Evolutionary conservation across 768 basidiomycete genomes (phyloP), one percentile per base, ranked within the genome.

Genomic region (Cantharellus anzutake): DNA sequence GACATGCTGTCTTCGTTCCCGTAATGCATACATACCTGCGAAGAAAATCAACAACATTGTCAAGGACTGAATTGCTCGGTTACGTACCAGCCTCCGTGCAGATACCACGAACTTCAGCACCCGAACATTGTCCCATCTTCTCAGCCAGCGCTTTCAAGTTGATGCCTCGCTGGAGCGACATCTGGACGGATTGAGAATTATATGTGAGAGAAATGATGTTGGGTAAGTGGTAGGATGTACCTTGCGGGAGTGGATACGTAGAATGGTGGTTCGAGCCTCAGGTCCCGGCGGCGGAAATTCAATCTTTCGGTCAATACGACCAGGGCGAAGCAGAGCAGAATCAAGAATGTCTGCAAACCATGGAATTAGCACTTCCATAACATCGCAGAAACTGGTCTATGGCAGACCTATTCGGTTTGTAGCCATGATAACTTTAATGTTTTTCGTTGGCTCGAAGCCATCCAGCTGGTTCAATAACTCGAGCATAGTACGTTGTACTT

Each of bases 81-180:
- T 3, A 71, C 81, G 61, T 60, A 82, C 88, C 88, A n/a, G 91
- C 92, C 74, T 94, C 91, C 0, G 93, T 94, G 69, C 91, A 94
- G 65, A 96, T 96, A 72, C 92, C 94, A 14, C 94, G 79, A 14
- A 97, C 94, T 70, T 99, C 94, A 1, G 94, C 94, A 64, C 94
- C 94, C 1, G 90, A 94, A 69, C 94, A 97, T 68, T 96, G 90
- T 0, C 94, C 94, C 94, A 98, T 99, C 78, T 99, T 98, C 70
- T 98, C 94, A 0, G 94, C 94, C 2, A 99, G 76, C 2, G 84
- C 83, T 14, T 90, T 85, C n/a, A 97, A 78, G 73, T 99, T 92
- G 71, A 99, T 99, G 2, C 93, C 93, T 61, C 94, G 80, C 73
- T 98, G 94, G 39, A 98, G 75, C 1, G 91, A 97, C 94, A 98